Base-by-base conservation (phyloP, 768 basidiomycete species). In the Pleurotus pulmonarius region DNA sequence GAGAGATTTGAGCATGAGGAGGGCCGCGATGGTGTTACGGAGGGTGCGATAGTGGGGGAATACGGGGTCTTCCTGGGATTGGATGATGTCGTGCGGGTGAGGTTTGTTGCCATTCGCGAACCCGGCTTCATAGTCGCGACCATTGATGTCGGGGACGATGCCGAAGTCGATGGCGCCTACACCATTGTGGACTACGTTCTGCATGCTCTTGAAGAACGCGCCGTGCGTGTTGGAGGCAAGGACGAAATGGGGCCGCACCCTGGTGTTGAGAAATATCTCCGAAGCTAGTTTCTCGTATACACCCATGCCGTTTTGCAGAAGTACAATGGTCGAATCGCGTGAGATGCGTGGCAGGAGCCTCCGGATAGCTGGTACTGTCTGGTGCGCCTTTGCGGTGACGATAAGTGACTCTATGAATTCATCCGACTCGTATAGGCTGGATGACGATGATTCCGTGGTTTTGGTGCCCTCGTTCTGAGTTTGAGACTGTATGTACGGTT, bases 281-380 rank as follows among this genome's bases (percentile, higher is more conserved):
- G 72, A 64, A 15, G 92, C 67, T 47, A 97, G 77, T 58, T 83
- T 73, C 61, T 98, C 95, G 69, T 93, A 91, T 26, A 55, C 34
- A 13, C 94, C 95, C 86, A 96, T 91, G 24, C 96, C 96, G 66
- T 96, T 96, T 65, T 96, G 92, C 52, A 97, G 71, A n/a, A 98
- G 81, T 3, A 97, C 91, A 60, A 98, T 85, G 37, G 94, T 96
- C 40, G 88, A 88, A 47, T 79, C 68, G 0, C 78, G 67, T 4
- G 78, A 74, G 18, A 98, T 70, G 12, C 93, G 82, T 4, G 82
- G 83, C 15, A 79, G 70, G 56, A 98, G 79, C 0, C 69, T 65
- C 15, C 70, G 68, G 34, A 98, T 61, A 3, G 88, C 83, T 3
- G 69, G 65, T 2, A 86, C 52, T 5, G 88, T 88, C 11, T 80